phyloP scores from a whole-genome alignment of 768 basidiomycete species.

The Suillus discolor region DNA sequence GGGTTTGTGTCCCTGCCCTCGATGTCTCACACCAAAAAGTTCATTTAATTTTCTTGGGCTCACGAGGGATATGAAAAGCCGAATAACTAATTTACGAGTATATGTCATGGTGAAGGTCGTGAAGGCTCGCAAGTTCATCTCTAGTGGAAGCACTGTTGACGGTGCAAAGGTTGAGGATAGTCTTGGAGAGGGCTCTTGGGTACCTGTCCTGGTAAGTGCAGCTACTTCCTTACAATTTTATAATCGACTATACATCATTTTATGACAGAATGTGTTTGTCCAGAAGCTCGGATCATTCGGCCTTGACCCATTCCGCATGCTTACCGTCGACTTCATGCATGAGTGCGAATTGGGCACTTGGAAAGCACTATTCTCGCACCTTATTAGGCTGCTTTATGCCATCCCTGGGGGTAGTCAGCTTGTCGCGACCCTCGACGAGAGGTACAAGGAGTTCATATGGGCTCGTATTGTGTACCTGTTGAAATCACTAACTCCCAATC shows the following conservation, averaged over 20 bases:
- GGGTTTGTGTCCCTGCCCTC: no score
- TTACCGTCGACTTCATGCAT: conserved; percentile 20
- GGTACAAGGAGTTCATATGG: conserved; percentile 7
- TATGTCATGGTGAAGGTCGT: no score
- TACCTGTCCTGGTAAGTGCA: conserved; percentile 11
- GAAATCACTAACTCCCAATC: not conserved
- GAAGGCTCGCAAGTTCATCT: no score
- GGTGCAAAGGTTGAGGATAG: no score
- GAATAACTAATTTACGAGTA: no score
- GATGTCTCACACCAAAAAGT: no score
- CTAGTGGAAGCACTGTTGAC: not conserved
- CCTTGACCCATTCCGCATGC: conserved; percentile 15
- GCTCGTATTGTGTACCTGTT: no score
- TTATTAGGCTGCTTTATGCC: conserved; percentile 17
- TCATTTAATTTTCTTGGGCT: no score
- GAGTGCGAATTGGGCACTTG: conserved; percentile 21
- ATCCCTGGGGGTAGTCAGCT: conserved; percentile 7
- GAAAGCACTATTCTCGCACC: conserved; percentile 17
- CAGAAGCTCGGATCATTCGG: conserved; percentile 3
- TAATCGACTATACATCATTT: no score
- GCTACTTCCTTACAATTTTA: not conserved
- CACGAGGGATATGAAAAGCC: no score
- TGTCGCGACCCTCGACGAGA: conserved; percentile 12
- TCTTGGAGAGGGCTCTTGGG: conserved; percentile 7
- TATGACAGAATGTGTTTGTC: conserved; percentile 4